Conservation (phyloP, 2,329 filamentous ascomycete genomes). For the Pezicula rhizophila region DNA sequence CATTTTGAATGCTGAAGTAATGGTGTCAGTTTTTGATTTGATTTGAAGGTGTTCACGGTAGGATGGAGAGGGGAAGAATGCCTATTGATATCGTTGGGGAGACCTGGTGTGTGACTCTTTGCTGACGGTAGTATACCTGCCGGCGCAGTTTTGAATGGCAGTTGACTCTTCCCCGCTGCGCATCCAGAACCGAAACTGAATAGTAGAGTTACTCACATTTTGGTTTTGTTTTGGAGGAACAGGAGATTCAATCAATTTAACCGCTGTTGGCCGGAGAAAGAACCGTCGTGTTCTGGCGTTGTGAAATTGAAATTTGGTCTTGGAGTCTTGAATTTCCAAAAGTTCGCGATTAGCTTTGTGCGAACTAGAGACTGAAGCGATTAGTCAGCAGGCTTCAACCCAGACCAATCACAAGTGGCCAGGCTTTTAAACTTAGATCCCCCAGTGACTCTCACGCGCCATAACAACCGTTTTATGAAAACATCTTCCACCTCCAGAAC, state of each 20-base stretch:
- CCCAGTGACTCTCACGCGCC: no score
- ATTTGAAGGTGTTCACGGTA: no score
- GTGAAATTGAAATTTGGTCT: conserved; percentile 1
- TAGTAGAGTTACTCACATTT: conserved; percentile 19
- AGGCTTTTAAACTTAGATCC: not conserved
- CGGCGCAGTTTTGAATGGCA: conserved; percentile 8
- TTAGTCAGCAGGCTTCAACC: not conserved
- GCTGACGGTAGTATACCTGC: no score
- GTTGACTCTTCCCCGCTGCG: not conserved
- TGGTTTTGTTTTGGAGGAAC: conserved; percentile 41
- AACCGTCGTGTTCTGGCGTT: conserved; percentile 71
- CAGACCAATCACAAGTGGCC: not conserved
- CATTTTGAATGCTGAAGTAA: conserved; percentile 65
- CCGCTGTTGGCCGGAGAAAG: conserved; percentile 98
- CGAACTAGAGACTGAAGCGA: not conserved
- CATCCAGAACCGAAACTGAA: not conserved
- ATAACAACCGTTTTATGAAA: no score
- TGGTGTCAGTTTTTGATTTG: conserved; percentile 11
- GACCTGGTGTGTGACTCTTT: not conserved
- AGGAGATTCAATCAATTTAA: conserved; percentile 99
- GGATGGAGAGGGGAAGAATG: not conserved
- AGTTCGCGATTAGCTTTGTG: not conserved
- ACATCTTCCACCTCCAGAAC: not conserved
- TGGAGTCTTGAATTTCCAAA: conserved; percentile 1
- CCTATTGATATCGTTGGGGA: not conserved